Base-by-base conservation (phyloP, 2,329 filamentous ascomycete genomes). In the Lasiodiplodia hormozganensis region DNA sequence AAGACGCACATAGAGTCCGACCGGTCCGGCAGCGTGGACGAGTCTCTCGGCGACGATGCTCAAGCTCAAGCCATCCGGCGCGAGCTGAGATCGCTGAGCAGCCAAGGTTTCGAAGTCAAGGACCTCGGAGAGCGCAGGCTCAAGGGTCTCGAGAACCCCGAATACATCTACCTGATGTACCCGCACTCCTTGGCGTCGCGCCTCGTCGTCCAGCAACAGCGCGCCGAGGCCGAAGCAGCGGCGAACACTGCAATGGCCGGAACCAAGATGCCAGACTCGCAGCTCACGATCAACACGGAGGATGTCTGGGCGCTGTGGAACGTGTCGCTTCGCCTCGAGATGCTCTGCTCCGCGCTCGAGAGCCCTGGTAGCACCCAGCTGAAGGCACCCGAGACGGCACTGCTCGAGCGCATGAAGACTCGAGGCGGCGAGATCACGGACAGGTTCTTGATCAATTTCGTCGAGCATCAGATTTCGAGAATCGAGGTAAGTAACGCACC, bases 121-220 rank as follows among this genome's bases (percentile, higher is more conserved):
- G 94, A 97, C 75, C 91, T 97, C 78, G 96, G 96, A 60, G 94
- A 98, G 80, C 91, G 91, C 73, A 97, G 97, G 76, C 86, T 99
- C 68, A 99, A 99, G 82, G 96, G 96, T 36, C 89, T 99, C 14
- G 96, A 99, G 80, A 99, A 99, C 76, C 95, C 96, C 0, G 96
- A 99, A 79, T 91, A 94, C 70, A 91, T 99, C 73, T 98, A 97
- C 81, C 90, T 97, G 69, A 92, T 99, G 78, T 99, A 97, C 78
- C 95, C 96, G 2, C 94, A 97, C 78, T 88, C 91, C 0, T 87
- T 99, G 38, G 89, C 92, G 14, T 93, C 93, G 49, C 91, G 96
- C 70, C 90, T 94, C 69, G 87, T 91, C 16, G 86, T 90, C 47
- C 92, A 94, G 69, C 85, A 88, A 70, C 85, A 84, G 71, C 79